Conservation (phyloP, 139 green algal genomes). For the Picochlorum sp. region DNA sequence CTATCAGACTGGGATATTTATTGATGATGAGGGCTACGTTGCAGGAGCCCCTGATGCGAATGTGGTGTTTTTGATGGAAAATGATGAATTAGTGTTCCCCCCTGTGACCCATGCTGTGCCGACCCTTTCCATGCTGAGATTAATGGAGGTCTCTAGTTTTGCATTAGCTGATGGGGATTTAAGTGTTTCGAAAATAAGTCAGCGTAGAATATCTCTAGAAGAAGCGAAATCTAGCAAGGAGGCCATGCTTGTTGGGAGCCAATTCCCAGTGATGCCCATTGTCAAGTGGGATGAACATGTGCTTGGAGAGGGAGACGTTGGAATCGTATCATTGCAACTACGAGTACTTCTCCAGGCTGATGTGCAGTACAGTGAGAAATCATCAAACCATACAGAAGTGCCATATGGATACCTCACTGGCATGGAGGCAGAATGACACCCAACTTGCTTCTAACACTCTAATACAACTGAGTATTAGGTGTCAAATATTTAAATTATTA, state of each 20-base stretch:
- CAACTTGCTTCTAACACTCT: not conserved
- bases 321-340: constrained; percentile 41
- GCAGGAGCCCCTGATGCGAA: constrained; percentile 52
- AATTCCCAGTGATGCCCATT: constrained; percentile 24
- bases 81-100: constrained; percentile 29
- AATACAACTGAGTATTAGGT: not conserved
- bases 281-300: constrained; percentile 22
- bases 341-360: constrained; percentile 50
- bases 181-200: constrained; percentile 11
- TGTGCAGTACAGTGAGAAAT: constrained; percentile 8
- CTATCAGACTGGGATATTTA: constrained; percentile 57
- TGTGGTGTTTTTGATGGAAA: constrained; percentile 54
- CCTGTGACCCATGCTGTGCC: constrained; percentile 32
- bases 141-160: constrained; percentile 54
- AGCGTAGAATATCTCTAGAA: constrained; percentile 22
- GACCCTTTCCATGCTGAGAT: constrained; percentile 39
- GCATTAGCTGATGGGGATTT: not conserved
- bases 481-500: not conserved
- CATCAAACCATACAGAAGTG: constrained; percentile 43
- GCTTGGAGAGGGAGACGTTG: constrained; percentile 21
- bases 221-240: constrained; percentile 33
- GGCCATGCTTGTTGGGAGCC: constrained; percentile 32
- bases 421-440: constrained; percentile 24
- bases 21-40: constrained; percentile 57
- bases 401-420: constrained; percentile 60